Base-by-base conservation (phyloP, 2,329 filamentous ascomycete genomes). In the Camillea tinctor region DNA sequence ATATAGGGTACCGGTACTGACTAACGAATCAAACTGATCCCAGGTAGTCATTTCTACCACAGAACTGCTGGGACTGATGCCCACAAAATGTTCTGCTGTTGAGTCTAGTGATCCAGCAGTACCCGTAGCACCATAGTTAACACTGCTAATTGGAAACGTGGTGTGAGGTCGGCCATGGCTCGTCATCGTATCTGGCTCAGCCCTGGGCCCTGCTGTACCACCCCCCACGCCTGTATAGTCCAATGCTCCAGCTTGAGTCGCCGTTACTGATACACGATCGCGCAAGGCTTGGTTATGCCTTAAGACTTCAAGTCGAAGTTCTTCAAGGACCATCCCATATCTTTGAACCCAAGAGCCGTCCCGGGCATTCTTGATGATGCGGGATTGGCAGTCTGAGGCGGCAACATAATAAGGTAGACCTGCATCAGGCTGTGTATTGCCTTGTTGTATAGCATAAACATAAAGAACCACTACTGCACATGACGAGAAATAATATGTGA, bases 391-490 rank as follows among this genome's bases (percentile, higher is more conserved):
- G 48, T 70, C 72, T 1, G 70, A 71, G 0, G 78, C 79, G 1
- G 74, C 74, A 15, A 70, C 61, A 19, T 80, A 74, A 24, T 75
- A 73, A 0, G 58, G 56, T 3, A 68, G 60, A 58, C 73, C 74
- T 1, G 64, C 67, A 23, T 71, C 68, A 36, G 68, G 62, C 2
- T 69, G 64, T 3, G 66, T 60, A 3, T 68, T 62, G 1, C 72
- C 62, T 30, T 75, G 68, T 50, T 79, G 78, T 9, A 81, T 80
- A 4, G 74, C 73, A 50, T 77, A 78, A 3, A 81, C 74, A 58
- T 81, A 81, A 2, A 81, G 67, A 1, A 80, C 72, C 1, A 79
- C 76, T 2, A 78, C 75, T 0, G 79, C 79, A 13, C 71, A 79
- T 51, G 80, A 81, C 1, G 74, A 77, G 56, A 77, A 78, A 57